phyloP scores from a whole-genome alignment of 192 early-diverging fungal species.

The Gorgonomyces haynaldii region DNA sequence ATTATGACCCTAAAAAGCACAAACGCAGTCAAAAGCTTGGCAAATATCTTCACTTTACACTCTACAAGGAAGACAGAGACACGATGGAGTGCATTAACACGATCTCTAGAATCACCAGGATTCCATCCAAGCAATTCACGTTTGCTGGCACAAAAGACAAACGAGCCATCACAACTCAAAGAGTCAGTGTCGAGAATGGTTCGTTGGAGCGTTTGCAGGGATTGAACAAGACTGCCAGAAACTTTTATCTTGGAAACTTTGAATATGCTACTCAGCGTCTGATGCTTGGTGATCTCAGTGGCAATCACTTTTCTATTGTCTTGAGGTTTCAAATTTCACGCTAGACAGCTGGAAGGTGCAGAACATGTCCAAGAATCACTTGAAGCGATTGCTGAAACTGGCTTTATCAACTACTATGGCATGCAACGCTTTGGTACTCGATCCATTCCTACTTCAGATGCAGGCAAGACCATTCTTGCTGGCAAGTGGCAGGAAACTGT shows the following conservation, averaged over 20 bases:
- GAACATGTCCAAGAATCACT: constrained; percentile 40
- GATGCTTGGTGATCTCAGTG: constrained; percentile 71
- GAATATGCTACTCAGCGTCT: constrained; percentile 49
- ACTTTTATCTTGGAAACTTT: constrained; percentile 66
- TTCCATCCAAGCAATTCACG: constrained; percentile 42
- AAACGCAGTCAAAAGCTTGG: constrained; percentile 24
- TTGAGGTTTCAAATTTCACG: constrained; percentile 48
- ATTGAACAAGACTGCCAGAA: constrained; percentile 35
- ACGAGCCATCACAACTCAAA: constrained; percentile 80
- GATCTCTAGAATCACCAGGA: constrained; percentile 28
- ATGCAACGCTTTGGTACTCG: constrained; percentile 97
- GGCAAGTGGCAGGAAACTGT: constrained; percentile 60
- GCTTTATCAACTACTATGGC: constrained; percentile 97
- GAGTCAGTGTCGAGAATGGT: constrained; percentile 57
- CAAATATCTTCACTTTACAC: constrained; percentile 67
- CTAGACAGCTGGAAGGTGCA: not conserved
- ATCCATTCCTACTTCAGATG: constrained; percentile 62
- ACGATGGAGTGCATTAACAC: constrained; percentile 73
- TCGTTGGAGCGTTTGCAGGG: constrained; percentile 40
- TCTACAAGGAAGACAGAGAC: constrained; percentile 91
- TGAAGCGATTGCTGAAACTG: constrained; percentile 50
- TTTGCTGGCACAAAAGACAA: constrained; percentile 95
- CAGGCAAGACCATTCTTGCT: constrained; percentile 66
- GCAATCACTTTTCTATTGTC: constrained; percentile 83
- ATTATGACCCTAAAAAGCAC: constrained; percentile 3